These are phyloP conservation scores for Botrytis porri DNA, from an alignment of 2,329 filamentous ascomycete genomes.

Conservation along the genomic window DNA sequence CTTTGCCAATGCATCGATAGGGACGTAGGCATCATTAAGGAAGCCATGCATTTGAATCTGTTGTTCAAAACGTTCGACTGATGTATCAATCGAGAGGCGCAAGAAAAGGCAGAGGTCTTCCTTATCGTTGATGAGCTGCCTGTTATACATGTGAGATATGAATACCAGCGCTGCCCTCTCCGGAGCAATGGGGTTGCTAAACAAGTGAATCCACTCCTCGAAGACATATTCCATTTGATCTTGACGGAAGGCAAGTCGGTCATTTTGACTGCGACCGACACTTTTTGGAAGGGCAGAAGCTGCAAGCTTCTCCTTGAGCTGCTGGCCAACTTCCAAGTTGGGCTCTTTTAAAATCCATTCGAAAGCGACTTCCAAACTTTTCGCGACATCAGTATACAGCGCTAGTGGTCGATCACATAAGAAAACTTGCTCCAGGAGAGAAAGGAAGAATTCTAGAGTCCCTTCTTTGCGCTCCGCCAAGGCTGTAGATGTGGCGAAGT, in stretches of 20 bases:
- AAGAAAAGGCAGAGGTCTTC: conserved; percentile 80
- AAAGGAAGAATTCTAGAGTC: conserved; percentile 76
- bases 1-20: conserved; percentile 78
- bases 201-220: conserved; percentile 87
- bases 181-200: conserved; percentile 71
- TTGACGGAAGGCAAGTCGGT: conserved; percentile 58
- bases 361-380: conserved; percentile 77
- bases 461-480: conserved; percentile 67
- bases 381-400: conserved; percentile 80
- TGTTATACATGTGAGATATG: conserved; percentile 76
- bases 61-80: conserved; percentile 74
- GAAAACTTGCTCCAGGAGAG: conserved; percentile 74
- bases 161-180: conserved; percentile 73
- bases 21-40: conserved; percentile 53
- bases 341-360: conserved; percentile 76
- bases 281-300: conserved; percentile 55
- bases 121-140: conserved; percentile 67
- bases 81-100: conserved; percentile 75
- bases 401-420: conserved; percentile 75
- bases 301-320: conserved; percentile 65
- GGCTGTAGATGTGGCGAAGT: conserved; percentile 69
- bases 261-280: conserved; percentile 51
- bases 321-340: conserved; percentile 60
- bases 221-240: conserved; percentile 95
- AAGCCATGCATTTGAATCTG: conserved; percentile 58